Percentiles rank a stretch among this genome's conserved stretches.
Evolutionary conservation across 2,329 filamentous ascomycete genomes (phyloP).

Genomic region (Aspergillus tubingensis): DNA sequence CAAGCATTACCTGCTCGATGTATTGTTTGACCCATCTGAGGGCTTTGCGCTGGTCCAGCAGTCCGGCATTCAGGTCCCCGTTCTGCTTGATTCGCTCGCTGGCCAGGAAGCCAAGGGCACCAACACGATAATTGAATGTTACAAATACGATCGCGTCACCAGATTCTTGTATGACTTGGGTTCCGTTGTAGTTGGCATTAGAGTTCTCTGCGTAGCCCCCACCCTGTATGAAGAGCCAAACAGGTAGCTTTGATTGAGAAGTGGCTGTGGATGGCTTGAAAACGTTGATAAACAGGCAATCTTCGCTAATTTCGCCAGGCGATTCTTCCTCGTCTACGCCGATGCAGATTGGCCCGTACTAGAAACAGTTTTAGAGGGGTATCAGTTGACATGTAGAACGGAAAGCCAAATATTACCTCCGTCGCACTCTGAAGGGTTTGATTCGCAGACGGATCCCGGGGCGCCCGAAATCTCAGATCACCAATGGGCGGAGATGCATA

Average conservation of each 20-base stretch:
- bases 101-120: slow-evolving; percentile 63
- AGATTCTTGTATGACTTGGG: slow-evolving; percentile 57
- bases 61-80: slow-evolving; percentile 63
- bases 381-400: too few relatives aligned
- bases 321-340: slow-evolving; percentile 67
- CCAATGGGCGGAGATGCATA: slow-evolving; percentile 69
- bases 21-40: slow-evolving; percentile 64
- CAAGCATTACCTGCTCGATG: slow-evolving; percentile 42
- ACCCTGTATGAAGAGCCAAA: slow-evolving; percentile 61
- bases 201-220: slow-evolving; percentile 60
- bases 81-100: slow-evolving; percentile 56
- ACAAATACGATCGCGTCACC: slow-evolving; percentile 65
- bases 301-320: slow-evolving; percentile 43
- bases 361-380: neutral
- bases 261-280: slow-evolving; percentile 34
- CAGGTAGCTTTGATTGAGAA: slow-evolving; percentile 56
- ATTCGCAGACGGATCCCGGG: slow-evolving; percentile 56
- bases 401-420: neutral
- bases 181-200: slow-evolving; percentile 57
- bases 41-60: slow-evolving; percentile 64
- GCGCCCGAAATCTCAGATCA: slow-evolving; percentile 63
- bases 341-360: slow-evolving; percentile 56
- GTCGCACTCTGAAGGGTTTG: slow-evolving; percentile 52
- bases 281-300: slow-evolving; percentile 39
- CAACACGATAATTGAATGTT: slow-evolving; percentile 70